Percentiles rank a stretch among this genome's conserved stretches.
Conservation (phyloP, 2,329 filamentous ascomycete genomes). For the Phoma sp. region DNA sequence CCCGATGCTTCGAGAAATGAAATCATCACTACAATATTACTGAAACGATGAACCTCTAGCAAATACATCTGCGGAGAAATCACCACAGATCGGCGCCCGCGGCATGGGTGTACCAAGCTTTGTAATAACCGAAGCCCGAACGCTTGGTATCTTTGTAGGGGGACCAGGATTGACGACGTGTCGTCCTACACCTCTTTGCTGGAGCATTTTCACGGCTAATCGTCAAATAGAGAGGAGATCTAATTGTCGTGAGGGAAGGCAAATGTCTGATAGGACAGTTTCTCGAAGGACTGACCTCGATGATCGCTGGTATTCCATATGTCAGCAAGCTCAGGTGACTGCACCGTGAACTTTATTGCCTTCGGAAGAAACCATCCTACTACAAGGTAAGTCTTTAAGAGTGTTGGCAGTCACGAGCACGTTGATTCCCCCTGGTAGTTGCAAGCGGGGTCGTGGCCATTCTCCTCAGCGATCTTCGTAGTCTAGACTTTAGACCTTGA, state of each 20-base stretch:
- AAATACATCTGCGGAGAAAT: not conserved
- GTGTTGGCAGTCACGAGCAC: not conserved
- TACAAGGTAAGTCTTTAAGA: not conserved
- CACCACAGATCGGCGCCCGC: not conserved
- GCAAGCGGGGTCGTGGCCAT: not conserved
- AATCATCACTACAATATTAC: conserved; percentile 11
- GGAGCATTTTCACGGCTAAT: not conserved
- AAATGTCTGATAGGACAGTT: not conserved
- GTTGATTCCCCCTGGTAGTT: not conserved
- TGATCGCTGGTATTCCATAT: conserved; percentile 11
- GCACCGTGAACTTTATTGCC: conserved; percentile 4
- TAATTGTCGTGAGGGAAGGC: not conserved
- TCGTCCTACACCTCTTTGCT: not conserved
- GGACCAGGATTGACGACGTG: not conserved
- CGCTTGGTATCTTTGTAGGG: conserved; percentile 8
- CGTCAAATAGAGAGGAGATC: not conserved
- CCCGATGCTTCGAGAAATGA: conserved; percentile 1
- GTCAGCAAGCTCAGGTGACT: not conserved
- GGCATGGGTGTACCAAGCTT: conserved; percentile 11
- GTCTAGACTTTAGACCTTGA: not conserved
- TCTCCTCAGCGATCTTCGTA: not conserved
- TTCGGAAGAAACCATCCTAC: not conserved
- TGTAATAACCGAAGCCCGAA: conserved; percentile 1
- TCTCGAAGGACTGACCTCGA: not conserved
- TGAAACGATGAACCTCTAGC: conserved; percentile 2